phyloP scores from a whole-genome alignment of 2,329 filamentous ascomycete species.

The Stemphylium beticola region DNA sequence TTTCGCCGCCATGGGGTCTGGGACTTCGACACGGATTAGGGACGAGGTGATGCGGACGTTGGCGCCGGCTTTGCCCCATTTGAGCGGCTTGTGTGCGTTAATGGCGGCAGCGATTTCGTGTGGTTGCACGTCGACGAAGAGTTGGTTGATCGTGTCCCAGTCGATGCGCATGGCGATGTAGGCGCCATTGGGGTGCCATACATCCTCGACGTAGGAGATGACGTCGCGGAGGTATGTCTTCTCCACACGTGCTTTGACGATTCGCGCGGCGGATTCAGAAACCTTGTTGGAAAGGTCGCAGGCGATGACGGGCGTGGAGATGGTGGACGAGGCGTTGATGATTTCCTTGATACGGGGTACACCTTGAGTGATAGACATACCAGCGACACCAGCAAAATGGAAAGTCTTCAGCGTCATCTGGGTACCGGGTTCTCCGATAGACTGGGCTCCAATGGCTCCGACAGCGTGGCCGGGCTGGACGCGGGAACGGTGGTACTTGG shows the following conservation, averaged over 20 bases:
- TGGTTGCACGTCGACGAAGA: conserved; percentile 80
- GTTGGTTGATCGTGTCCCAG: conserved; percentile 74
- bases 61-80: conserved; percentile 71
- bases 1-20: conserved; percentile 51
- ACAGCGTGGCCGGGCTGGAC: conserved; percentile 96
- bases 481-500: conserved; percentile 88
- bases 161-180: conserved; percentile 85
- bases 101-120: conserved; percentile 79
- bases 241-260: conserved; percentile 92
- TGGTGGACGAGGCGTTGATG: conserved; percentile 94
- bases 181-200: conserved; percentile 78
- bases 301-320: conserved; percentile 91
- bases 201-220: conserved; percentile 81
- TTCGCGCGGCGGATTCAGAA: conserved; percentile 78
- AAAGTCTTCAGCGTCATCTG: conserved; percentile 99
- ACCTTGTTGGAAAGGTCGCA: conserved; percentile 81
- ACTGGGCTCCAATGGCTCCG: conserved; percentile 94
- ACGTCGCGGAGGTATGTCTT: conserved; percentile 89
- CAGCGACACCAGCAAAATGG: conserved; percentile 99
- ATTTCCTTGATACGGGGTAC: conserved; percentile 99
- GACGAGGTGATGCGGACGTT: conserved; percentile 46
- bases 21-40: conserved; percentile 75
- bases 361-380: conserved; percentile 99
- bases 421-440: conserved; percentile 96
- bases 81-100: conserved; percentile 80